These are phyloP conservation scores for Coemansia sp. DNA, from an alignment of 192 early-diverging fungal genomes.

Conservation along the genomic window DNA sequence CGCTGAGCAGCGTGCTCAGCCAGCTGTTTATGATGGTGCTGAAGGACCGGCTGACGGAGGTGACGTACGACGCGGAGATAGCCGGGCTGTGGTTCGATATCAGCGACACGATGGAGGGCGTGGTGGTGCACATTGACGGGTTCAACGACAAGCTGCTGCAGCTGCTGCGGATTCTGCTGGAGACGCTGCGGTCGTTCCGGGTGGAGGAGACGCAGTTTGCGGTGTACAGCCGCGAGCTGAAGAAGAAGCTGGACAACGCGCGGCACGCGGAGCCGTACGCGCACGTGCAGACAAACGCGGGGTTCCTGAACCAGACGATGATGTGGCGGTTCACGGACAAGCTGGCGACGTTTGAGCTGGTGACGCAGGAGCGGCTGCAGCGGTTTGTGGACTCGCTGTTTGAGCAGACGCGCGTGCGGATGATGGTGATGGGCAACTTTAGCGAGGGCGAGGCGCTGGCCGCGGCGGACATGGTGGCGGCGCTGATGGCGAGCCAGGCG, in stretches of 20 bases:
- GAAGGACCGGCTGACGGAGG: constrained; percentile 80
- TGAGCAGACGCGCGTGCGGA: constrained; percentile 66
- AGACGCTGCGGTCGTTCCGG: constrained; percentile 60
- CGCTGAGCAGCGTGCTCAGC: constrained; percentile 64
- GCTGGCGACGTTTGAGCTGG: constrained; percentile 61
- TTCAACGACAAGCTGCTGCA: constrained; percentile 84
- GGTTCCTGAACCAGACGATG: constrained; percentile 69
- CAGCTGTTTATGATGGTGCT: constrained; percentile 73
- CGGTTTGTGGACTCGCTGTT: constrained; percentile 73
- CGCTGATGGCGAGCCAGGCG: constrained; percentile 57
- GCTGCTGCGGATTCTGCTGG: constrained; percentile 66
- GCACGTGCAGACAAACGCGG: constrained; percentile 73
- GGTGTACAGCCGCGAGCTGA: constrained; percentile 73
- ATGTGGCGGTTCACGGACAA: constrained; percentile 80
- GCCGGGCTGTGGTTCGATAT: constrained; percentile 80
- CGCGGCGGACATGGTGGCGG: constrained; percentile 57
- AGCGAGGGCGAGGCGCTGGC: constrained; percentile 61
- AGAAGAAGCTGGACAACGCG: constrained; percentile 73
- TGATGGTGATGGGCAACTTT: constrained; percentile 86
- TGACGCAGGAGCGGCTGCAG: constrained; percentile 71
- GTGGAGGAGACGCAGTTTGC: constrained; percentile 72
- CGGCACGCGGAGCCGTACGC: constrained; percentile 71
- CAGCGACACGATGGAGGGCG: constrained; percentile 66
- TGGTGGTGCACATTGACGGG: constrained; percentile 68
- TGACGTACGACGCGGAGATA: constrained; percentile 84